Base-by-base conservation (phyloP, 2,329 filamentous ascomycete genomes). In the Monosporascus sp. region DNA sequence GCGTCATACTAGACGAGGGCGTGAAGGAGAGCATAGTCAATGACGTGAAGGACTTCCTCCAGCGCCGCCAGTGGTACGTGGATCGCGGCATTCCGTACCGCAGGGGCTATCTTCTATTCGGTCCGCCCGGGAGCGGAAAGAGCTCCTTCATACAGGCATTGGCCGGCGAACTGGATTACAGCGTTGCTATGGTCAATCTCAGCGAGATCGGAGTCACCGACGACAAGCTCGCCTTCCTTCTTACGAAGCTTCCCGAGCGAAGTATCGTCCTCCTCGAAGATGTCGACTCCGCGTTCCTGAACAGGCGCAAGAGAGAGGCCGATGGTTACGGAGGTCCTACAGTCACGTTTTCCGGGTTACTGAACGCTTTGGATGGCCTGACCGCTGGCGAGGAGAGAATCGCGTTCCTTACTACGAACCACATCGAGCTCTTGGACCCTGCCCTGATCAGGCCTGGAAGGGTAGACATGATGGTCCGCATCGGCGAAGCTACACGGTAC, bases 81-180 rank as follows among this genome's bases (percentile, higher is more conserved):
- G 91, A 96, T 64, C 86, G 93, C n/a, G 93, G 92, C 2, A 96
- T 97, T 58, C 93, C 93, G 0, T 97, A 97, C 65, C 84, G 92
- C 18, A 79, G 92, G 53, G 93, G 92, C 1, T 97, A 97, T 66
- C 78, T 97, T 7, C 79, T 97, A 0, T 91, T 94, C 64, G 92
- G 92, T 0, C 91, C 92, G 4, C 92, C 92, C 0, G 92, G 92
- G 0, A 96, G 88, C 43, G 95, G 91, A 37, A 97, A 96, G 75
- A 97, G 88, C 56, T 96, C 91, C 0, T 97, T 99, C 63, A 97
- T 99, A 58, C 91, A 97, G 70, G 92, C 94, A 0, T 75, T 99
- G 43, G 94, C 94, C 1, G 93, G 91, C n/a, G 86, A 94, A 65
- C 73, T 97, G 53, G 90, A 96, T 68, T 96, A 93, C 69, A 89